Conservation (phyloP, 2,329 filamentous ascomycete genomes). For the Aspergillus quadrilineatus region DNA sequence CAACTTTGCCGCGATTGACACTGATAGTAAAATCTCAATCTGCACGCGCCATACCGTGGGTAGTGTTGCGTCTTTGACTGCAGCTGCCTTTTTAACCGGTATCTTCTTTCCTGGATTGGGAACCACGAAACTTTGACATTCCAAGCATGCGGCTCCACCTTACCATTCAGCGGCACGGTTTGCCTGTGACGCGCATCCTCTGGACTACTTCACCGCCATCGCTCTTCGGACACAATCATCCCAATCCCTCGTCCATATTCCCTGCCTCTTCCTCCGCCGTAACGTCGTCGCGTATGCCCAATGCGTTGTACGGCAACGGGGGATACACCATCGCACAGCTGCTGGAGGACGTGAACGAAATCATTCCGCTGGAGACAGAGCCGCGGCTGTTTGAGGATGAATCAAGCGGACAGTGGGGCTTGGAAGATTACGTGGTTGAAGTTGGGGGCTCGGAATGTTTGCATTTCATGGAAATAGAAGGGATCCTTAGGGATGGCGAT, state of each 20-base stretch:
- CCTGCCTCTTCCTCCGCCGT: slow-evolving; percentile 34
- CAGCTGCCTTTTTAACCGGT: neutral
- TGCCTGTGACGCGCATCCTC: slow-evolving; percentile 70
- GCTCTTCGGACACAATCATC: slow-evolving; percentile 33
- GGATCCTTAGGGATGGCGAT: slow-evolving; percentile 77
- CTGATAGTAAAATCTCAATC: slow-evolving; percentile 2
- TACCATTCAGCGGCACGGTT: slow-evolving; percentile 67
- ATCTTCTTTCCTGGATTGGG: neutral
- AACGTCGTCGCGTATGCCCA: slow-evolving; percentile 35
- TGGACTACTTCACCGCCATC: slow-evolving; percentile 61
- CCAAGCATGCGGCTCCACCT: slow-evolving; percentile 68
- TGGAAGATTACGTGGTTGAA: slow-evolving; percentile 88
- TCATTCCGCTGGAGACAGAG: slow-evolving; percentile 75
- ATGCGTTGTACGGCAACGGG: slow-evolving; percentile 41
- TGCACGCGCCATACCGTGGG: neutral
- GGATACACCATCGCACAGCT: slow-evolving; percentile 73
- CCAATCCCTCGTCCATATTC: slow-evolving; percentile 18
- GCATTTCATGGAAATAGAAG: slow-evolving; percentile 73
- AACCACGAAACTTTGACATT: slow-evolving; percentile 10
- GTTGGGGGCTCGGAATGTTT: slow-evolving; percentile 81
- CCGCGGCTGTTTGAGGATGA: slow-evolving; percentile 31
- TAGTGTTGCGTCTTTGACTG: neutral
- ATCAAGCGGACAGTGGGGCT: slow-evolving; percentile 64
- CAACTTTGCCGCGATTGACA: neutral
- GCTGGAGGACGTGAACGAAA: slow-evolving; percentile 73